phyloP scores from a whole-genome alignment of 2,329 filamentous ascomycete species.

The Pseudogymnoascus sp. region DNA sequence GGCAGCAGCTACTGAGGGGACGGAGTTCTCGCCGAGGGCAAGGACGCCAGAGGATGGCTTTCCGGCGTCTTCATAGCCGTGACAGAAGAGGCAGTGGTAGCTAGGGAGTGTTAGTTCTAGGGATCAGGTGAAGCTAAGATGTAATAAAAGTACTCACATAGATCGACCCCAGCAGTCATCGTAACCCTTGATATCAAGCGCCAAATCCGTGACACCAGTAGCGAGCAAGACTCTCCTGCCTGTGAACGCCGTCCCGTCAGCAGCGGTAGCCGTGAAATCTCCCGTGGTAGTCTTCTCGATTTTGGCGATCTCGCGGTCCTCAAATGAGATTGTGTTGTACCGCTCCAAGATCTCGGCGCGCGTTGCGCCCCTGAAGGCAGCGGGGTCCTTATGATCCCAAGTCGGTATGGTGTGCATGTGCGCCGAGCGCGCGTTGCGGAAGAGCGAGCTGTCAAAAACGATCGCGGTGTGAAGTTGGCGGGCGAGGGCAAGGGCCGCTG shows the following conservation, averaged over 20 bases:
- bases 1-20: slow-evolving; percentile 30
- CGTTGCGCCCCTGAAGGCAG: slow-evolving; percentile 27
- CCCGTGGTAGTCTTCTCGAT: slow-evolving; percentile 16
- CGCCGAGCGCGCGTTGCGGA: slow-evolving; percentile 34
- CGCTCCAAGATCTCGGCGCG: slow-evolving; percentile 30
- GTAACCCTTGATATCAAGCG: slow-evolving; percentile 46
- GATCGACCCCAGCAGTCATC: slow-evolving; percentile 42
- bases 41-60: slow-evolving; percentile 39
- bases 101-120: neutral
- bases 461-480: slow-evolving; percentile 33
- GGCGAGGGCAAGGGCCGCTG: slow-evolving; percentile 32
- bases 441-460: slow-evolving; percentile 36
- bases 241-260: slow-evolving; percentile 34
- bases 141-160: neutral
- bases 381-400: slow-evolving; percentile 31
- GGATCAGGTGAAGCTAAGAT: neutral
- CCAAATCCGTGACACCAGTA: slow-evolving; percentile 43
- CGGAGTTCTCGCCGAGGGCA: slow-evolving; percentile 31
- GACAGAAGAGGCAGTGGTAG: slow-evolving; percentile 8
- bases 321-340: slow-evolving; percentile 31
- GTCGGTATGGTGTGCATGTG: slow-evolving; percentile 39
- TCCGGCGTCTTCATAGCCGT: slow-evolving; percentile 48
- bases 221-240: slow-evolving; percentile 49
- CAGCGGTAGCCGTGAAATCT: slow-evolving; percentile 35
- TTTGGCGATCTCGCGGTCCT: slow-evolving; percentile 14